Conservation (phyloP, 2,329 filamentous ascomycete species). For the Beauveria sp. region DNA sequence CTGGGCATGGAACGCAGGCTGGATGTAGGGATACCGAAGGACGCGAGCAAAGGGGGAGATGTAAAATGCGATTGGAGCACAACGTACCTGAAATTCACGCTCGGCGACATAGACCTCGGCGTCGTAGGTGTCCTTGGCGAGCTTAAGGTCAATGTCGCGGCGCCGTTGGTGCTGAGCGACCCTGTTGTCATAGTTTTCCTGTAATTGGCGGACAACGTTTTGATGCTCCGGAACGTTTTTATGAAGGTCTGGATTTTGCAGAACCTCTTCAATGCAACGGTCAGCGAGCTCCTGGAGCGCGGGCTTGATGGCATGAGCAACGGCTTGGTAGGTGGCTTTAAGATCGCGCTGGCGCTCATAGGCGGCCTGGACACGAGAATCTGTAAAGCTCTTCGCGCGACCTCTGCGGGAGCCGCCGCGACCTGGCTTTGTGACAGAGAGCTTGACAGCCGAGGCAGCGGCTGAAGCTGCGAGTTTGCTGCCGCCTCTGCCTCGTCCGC, state of each 20-base stretch:
- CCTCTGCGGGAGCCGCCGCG: slow-evolving; percentile 36
- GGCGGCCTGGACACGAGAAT: slow-evolving; percentile 47
- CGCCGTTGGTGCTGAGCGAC: slow-evolving; percentile 24
- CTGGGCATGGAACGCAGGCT: not conserved
- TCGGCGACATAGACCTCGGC: slow-evolving; percentile 27
- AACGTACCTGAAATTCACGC: slow-evolving; percentile 32
- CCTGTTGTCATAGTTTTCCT: slow-evolving; percentile 23
- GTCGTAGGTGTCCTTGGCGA: slow-evolving; percentile 31
- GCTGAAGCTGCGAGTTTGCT: slow-evolving; percentile 20
- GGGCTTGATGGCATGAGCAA: slow-evolving; percentile 56
- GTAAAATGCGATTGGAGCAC: slow-evolving; percentile 4
- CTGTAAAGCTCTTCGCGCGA: slow-evolving; percentile 49
- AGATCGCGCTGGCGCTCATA: slow-evolving; percentile 59
- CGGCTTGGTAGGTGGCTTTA: slow-evolving; percentile 55
- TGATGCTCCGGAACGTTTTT: slow-evolving; percentile 46
- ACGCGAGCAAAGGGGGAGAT: not conserved
- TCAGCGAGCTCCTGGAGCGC: slow-evolving; percentile 59
- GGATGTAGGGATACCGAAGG: not conserved
- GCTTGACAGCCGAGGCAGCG: slow-evolving; percentile 24
- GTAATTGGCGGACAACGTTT: slow-evolving; percentile 43
- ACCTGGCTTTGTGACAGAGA: slow-evolving; percentile 29
- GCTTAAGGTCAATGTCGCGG: slow-evolving; percentile 26
- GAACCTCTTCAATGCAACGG: slow-evolving; percentile 48
- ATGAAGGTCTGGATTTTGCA: slow-evolving; percentile 45
- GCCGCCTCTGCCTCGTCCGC: slow-evolving; percentile 16